phyloP scores from a whole-genome alignment of 768 basidiomycete genomes.

The Mycena chlorophos region DNA sequence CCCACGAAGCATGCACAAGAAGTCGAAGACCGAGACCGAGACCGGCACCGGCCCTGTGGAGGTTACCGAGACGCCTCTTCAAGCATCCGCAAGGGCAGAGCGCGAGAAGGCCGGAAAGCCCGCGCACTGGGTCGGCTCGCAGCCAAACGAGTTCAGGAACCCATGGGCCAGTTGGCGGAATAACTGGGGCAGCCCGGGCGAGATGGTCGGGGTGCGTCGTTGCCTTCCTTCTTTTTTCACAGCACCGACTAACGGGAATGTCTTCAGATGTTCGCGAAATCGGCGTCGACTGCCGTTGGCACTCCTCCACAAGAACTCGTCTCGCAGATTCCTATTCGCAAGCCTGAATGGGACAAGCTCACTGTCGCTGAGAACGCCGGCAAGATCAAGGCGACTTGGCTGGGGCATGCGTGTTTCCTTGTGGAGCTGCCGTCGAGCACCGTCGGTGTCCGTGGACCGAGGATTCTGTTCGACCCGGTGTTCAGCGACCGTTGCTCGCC shows the following conservation, averaged over 20 bases:
- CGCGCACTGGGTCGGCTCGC: background rate
- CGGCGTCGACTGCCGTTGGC: background rate
- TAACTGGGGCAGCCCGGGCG: background rate
- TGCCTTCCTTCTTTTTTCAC: background rate
- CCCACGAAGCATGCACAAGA: background rate
- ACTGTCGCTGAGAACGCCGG: conserved; percentile 27
- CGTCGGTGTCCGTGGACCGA: conserved; percentile 37
- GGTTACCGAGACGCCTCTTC: background rate
- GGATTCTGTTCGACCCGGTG: conserved; percentile 55
- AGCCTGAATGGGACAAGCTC: conserved; percentile 39
- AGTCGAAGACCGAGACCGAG: background rate
- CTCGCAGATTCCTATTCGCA: conserved; percentile 34
- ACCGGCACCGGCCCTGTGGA: background rate
- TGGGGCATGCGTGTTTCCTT: conserved; percentile 57
- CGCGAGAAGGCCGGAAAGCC: background rate
- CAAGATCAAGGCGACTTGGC: conserved; percentile 53
- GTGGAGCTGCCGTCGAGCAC: conserved; percentile 46
- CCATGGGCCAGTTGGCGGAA: background rate
- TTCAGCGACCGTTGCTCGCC: conserved; percentile 57
- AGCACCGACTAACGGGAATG: no score
- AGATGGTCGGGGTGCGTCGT: background rate
- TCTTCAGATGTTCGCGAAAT: background rate
- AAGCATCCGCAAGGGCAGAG: background rate
- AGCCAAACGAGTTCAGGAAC: background rate
- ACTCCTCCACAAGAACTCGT: conserved; percentile 16